Base-by-base conservation (phyloP, 768 basidiomycete species). In the Russula foetens region DNA sequence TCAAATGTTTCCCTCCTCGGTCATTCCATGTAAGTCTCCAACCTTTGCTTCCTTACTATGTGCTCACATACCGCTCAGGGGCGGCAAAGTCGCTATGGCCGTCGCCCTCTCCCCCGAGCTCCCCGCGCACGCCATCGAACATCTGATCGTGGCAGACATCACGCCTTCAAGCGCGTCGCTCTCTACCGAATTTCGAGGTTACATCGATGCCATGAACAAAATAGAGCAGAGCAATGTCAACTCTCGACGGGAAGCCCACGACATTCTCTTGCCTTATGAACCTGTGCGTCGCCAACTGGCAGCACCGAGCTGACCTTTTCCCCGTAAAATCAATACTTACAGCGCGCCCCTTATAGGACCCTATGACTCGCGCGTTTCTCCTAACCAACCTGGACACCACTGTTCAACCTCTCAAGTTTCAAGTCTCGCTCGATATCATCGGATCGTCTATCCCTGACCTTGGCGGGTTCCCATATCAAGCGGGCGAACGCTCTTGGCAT, bases 11-110 rank as follows among this genome's bases (percentile, higher is more conserved):
- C 88, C 2, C 77, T 97, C 4, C 75, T 96, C 4, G 94, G 94
- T 0, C 94, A 96, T 70, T 95, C 92, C 2, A 94, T 96, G 93
- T 92, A 65, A 56, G 87, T 23, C 28, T 24, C 38, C 19, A 33
- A 54, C 14, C 19, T 26, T 2, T 35, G 39, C 23, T 41, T 33
- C 23, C n/a, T 23, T 33, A n/a, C 5, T 12, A 24, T 1, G 12
- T 33, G 19, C 24, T 7, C 39, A n/a, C 14, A 12, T 26, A 29
- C 53, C 0, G 14, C 44, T 7, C n/a, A 92, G 90, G 90, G 92
- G 92, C 53, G 92, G 90, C 23, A 94, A 92, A 70, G 84, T 82
- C 3, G 87, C 87, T 0, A 89, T 90, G 87, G 69, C 84, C 1
- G 73, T 86, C 17, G 88, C 88, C 1, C 77, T 85, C 19, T 79